Percentiles rank a stretch among this genome's conserved stretches.
These are phyloP conservation scores for Boletus speciosus DNA, from an alignment of 768 basidiomycete genomes.

Conservation along the genomic window DNA sequence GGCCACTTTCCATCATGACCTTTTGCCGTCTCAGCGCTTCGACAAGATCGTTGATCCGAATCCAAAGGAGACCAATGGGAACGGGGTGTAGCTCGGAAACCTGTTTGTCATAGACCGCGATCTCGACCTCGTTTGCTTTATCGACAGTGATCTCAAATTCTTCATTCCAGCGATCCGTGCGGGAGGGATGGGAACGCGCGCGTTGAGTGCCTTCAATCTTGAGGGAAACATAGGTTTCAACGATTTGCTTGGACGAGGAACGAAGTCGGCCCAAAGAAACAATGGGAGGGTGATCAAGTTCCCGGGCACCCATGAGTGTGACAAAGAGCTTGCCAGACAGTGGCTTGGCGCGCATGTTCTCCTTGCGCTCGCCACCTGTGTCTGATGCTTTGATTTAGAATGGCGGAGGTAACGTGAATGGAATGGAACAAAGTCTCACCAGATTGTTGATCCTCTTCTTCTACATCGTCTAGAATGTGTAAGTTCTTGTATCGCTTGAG, in stretches of 20 bases:
- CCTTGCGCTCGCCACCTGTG: conserved; percentile 82
- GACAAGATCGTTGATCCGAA: conserved; percentile 89
- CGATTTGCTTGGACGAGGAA: conserved; percentile 70
- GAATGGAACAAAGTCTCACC: conserved; percentile 36
- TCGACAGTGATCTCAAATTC: conserved; percentile 95
- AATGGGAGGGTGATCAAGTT: conserved; percentile 91
- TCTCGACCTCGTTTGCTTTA: conserved; percentile 98
- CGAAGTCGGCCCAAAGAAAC: conserved; percentile 56
- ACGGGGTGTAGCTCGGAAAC: conserved; percentile 74
- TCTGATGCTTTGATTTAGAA: conserved; percentile 39
- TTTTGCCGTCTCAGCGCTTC: conserved; percentile 92
- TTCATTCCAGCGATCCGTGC: conserved; percentile 97
- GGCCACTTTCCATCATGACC: conserved; percentile 80
- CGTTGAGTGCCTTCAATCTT: conserved; percentile 95
- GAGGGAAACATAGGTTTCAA: conserved; percentile 88
- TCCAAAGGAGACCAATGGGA: conserved; percentile 94
- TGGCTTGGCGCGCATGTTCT: conserved; percentile 89
- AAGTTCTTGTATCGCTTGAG: conserved; percentile 96
- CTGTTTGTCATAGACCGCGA: conserved; percentile 92
- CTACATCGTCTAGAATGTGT: conserved; percentile 86
- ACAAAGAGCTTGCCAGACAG: conserved; percentile 90
- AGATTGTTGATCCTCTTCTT: conserved; percentile 74
- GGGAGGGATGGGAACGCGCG: conserved; percentile 86
- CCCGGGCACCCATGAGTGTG: conserved; percentile 84
- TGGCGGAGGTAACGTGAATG: background rate